phyloP scores from a whole-genome alignment of 805 yeast genomes.

The Yarrowia alimentaria region DNA sequence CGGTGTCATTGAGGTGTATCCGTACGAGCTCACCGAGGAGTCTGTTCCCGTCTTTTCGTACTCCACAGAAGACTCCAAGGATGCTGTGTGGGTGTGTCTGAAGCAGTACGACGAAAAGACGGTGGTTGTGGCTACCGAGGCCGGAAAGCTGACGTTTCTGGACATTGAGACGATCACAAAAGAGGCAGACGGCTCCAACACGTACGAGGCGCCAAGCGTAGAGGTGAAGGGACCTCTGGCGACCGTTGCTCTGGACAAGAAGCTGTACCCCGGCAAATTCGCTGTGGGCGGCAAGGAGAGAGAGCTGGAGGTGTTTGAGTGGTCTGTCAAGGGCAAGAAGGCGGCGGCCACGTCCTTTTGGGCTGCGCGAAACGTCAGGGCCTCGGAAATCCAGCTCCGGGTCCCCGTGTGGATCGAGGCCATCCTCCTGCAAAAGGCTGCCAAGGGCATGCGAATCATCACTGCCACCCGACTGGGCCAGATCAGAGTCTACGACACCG shows the following conservation, averaged over 20 bases:
- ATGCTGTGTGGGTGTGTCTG: constrained; percentile 5
- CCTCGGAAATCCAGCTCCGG: constrained; percentile 71
- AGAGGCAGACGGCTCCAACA: constrained; percentile 8
- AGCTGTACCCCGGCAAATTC: constrained; percentile 42
- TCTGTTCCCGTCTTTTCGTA: constrained; percentile 1
- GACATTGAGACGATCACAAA: neutral
- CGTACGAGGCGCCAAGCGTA: constrained; percentile 9
- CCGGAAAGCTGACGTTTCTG: neutral
- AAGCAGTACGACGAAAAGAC: constrained; percentile 14
- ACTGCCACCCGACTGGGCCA: constrained; percentile 76
- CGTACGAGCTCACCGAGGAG: constrained; percentile 15
- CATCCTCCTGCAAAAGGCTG: constrained; percentile 42
- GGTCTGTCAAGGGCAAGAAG: constrained; percentile 31
- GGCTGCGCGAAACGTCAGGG: constrained; percentile 79
- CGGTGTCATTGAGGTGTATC: constrained; percentile 31
- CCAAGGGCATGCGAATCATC: constrained; percentile 46
- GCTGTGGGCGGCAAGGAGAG: constrained; percentile 88
- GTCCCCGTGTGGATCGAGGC: constrained; percentile 79
- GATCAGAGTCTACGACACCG: constrained; percentile 68
- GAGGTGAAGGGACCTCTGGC: constrained; percentile 30
- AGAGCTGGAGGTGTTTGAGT: constrained; percentile 51
- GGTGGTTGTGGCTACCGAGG: constrained; percentile 6
- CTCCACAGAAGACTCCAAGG: neutral
- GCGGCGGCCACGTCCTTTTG: constrained; percentile 46
- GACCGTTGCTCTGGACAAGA: constrained; percentile 24